Percentiles rank a stretch among this genome's conserved stretches.
These are phyloP conservation scores for Lasiosphaeris hirsuta DNA, from an alignment of 495 filamentous ascomycete species.

Conservation along the genomic window DNA sequence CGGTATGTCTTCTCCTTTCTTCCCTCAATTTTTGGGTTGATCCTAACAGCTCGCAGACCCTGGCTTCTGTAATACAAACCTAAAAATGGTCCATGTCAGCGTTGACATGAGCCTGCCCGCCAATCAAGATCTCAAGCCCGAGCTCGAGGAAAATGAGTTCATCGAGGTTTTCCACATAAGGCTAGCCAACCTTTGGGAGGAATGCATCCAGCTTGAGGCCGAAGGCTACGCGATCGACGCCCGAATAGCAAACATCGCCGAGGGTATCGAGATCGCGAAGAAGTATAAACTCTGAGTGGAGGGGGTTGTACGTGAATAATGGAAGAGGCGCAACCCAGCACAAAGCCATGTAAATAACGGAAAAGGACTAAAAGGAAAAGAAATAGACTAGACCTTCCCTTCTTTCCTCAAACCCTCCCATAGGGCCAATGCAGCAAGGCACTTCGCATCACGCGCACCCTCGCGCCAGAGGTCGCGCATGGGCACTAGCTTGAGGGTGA, in stretches of 20 bases:
- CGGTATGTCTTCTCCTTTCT: constrained; percentile 43
- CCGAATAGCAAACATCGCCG: constrained; percentile 76
- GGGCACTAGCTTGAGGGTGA: constrained; percentile 66
- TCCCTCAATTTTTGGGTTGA: background rate
- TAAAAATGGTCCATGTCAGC: constrained; percentile 65
- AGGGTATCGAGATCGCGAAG: constrained; percentile 79
- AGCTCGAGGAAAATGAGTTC: constrained; percentile 73
- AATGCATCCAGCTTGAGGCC: constrained; percentile 54
- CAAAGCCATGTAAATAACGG: background rate
- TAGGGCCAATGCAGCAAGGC: constrained; percentile 70
- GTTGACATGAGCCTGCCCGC: constrained; percentile 57
- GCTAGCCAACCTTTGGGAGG: constrained; percentile 52
- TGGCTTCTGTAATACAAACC: constrained; percentile 60
- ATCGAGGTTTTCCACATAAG: constrained; percentile 71
- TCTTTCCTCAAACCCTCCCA: constrained; percentile 69
- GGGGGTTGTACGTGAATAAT: too few species aligned
- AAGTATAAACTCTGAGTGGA: constrained; percentile 34
- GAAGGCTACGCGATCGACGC: constrained; percentile 74
- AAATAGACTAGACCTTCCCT: constrained; percentile 52
- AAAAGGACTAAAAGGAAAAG: background rate
- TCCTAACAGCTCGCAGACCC: constrained; percentile 21
- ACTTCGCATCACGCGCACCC: constrained; percentile 74
- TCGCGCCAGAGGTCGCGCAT: constrained; percentile 75
- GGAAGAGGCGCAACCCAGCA: background rate
- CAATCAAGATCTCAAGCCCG: constrained; percentile 58